A percentile compares a stretch with the other conserved stretches of the same genome.
Conservation (phyloP, 805 yeast species). For the Hanseniaspora mollemarum region DNA sequence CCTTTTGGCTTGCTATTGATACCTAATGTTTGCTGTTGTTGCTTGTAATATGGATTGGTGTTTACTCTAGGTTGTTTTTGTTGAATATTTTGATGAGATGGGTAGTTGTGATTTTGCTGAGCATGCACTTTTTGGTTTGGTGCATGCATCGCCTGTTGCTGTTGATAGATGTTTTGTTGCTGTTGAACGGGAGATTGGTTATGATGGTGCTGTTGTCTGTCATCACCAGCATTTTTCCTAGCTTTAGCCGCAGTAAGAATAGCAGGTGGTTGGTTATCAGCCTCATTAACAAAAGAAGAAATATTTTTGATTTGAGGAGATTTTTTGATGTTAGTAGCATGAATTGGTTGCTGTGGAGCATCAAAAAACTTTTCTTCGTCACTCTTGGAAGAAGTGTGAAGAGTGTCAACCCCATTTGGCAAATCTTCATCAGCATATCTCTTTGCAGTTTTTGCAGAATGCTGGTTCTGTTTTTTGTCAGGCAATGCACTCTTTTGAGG, state of each 20-base stretch:
- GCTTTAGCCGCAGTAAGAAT: conserved; percentile 8
- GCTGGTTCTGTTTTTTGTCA: neutral
- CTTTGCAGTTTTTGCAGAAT: neutral
- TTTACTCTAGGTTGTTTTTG: conserved; percentile 6
- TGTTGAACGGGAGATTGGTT: conserved; percentile 11
- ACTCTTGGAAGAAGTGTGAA: neutral
- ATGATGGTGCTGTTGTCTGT: neutral
- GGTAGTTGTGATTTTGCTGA: neutral
- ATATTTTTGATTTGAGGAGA: conserved; percentile 15
- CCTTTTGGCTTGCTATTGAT: conserved; percentile 15
- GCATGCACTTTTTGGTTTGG: neutral
- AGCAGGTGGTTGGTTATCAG: conserved; percentile 17
- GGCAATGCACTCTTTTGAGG: neutral
- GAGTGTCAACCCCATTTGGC: conserved; percentile 6
- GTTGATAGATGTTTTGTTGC: conserved; percentile 15
- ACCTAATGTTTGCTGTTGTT: conserved; percentile 13
- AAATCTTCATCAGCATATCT: conserved; percentile 18
- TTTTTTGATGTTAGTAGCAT: conserved; percentile 17
- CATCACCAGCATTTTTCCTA: neutral
- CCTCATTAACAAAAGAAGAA: conserved; percentile 5
- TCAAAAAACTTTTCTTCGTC: conserved; percentile 19
- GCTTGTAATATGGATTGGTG: conserved; percentile 15
- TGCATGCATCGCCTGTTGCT: no score
- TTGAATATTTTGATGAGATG: no score
- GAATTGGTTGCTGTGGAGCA: conserved; percentile 18